Evolutionary conservation across 2,329 filamentous ascomycete species (phyloP).

Genomic region (Fusarium protoensiforme): DNA sequence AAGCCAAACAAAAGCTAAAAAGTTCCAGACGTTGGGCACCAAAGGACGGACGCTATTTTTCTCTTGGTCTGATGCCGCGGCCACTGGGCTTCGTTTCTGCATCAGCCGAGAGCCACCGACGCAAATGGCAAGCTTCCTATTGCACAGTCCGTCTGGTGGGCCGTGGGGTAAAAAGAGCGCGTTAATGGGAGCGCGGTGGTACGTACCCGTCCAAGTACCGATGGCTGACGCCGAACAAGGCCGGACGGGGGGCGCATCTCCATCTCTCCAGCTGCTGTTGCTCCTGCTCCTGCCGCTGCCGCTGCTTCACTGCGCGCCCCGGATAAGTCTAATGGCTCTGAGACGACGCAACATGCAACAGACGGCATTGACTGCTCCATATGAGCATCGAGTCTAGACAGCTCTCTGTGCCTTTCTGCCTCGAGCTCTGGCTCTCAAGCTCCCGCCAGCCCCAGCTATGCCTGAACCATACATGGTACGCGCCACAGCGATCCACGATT

Average conservation of each 20-base stretch:
- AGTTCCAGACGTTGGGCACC: conserved; percentile 42
- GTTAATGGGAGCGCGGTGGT: conserved; percentile 2
- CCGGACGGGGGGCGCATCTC: background rate
- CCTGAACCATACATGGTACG: conserved; percentile 11
- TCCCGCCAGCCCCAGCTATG: conserved; percentile 2
- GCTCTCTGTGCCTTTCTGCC: conserved; percentile 9
- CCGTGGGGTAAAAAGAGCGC: conserved; percentile 37
- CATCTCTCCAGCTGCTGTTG: background rate
- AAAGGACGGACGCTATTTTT: conserved; percentile 40
- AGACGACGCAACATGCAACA: conserved; percentile 25
- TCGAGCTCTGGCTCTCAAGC: conserved; percentile 10
- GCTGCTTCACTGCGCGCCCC: background rate
- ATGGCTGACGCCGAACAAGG: conserved; percentile 13
- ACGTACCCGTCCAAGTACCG: conserved; percentile 12
- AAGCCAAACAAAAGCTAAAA: conserved; percentile 24
- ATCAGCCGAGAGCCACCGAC: conserved; percentile 40
- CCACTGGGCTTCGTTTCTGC: conserved; percentile 36
- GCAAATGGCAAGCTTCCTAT: conserved; percentile 41
- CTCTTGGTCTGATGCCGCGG: conserved; percentile 24
- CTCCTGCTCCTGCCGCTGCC: too few relatives aligned
- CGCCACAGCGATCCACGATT: conserved; percentile 23
- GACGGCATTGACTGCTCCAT: conserved; percentile 18
- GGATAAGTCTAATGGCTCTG: conserved; percentile 6
- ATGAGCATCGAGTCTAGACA: conserved; percentile 1
- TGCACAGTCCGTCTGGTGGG: conserved; percentile 27